Evolutionary conservation across 1,139 yeast genomes (phyloP), one percentile per base, ranked within the genome.

Genomic region (Pichia sp.): DNA sequence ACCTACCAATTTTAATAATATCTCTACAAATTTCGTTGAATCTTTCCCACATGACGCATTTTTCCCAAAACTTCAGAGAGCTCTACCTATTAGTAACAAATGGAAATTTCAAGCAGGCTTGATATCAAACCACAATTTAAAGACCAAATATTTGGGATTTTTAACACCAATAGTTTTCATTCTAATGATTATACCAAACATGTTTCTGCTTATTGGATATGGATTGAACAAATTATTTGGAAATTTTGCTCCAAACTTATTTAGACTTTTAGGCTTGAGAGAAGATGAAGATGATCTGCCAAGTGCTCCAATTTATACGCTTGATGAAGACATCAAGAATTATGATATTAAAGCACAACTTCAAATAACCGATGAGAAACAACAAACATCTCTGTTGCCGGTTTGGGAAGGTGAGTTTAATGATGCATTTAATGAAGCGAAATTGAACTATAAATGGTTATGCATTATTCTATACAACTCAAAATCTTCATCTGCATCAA

Each of bases 111-210:
- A 56, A 41, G 43, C 59, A 14, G 58, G 66, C 4, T 36, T 52
- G 14, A 12, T 39, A 30, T 14, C 22, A 2, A 17, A 31, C 5
- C 18, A 30, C 6, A 28, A 39, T 4, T 28, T 34, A 11, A 31
- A 11, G 6, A 14, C 33, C 8, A 22, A 43, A 10, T 40, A 40
- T 22, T 39, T 19, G 15, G 43, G 35, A 9, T n/a, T 39, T 1
- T 32, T 45, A 6, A 50, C 59, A 20, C 61, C 71, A 3, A 51
- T 72, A 23, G 63, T 77, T 63, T 60, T 73, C 40, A 55, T 74
- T 8, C 49, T 75, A 10, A 57, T 74, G 50, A 49, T 74, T 20
- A 58, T 75, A 21, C 81, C 81, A 2, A 66, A 61, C 48, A 54
- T 71, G 2, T 41, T 75, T 1, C 52, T 55, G 49, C 47, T 52